phyloP scores from a whole-genome alignment of 768 basidiomycete genomes.

The Agaricus bisporus region DNA sequence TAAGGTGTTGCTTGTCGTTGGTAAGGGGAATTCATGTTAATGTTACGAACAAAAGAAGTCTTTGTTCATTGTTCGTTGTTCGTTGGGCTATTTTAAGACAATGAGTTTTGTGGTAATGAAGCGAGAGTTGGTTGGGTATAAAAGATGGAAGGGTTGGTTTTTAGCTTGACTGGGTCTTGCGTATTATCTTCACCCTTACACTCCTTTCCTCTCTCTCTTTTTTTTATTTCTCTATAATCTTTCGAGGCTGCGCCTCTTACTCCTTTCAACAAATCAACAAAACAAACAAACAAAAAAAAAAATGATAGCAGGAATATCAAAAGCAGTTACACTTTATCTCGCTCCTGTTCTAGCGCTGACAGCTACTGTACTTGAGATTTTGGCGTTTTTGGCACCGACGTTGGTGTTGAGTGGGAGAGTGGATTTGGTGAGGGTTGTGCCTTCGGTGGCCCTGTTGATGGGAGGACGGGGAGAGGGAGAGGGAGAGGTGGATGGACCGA shows the following conservation, averaged over 20 bases:
- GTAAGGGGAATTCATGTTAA: too few relatives aligned
- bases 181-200: background rate
- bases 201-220: background rate
- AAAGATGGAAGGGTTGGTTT: background rate
- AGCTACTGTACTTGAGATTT: conserved; percentile 56
- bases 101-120: background rate
- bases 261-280: background rate
- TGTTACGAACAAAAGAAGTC: too few relatives aligned
- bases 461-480: too few relatives aligned
- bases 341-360: conserved; percentile 62
- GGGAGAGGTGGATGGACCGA: conserved; percentile 60
- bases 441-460: conserved; percentile 32
- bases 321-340: conserved; percentile 61
- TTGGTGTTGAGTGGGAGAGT: conserved; percentile 56
- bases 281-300: conserved; percentile 11
- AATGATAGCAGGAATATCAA: conserved; percentile 72
- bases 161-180: conserved; percentile 1
- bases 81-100: too few relatives aligned
- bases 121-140: background rate
- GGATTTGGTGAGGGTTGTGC: conserved; percentile 57
- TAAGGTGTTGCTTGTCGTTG: too few relatives aligned
- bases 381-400: conserved; percentile 65
- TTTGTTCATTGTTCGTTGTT: too few relatives aligned
- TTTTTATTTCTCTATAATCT: background rate
- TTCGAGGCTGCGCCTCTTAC: conserved; percentile 14